phyloP scores from a whole-genome alignment of 2,329 filamentous ascomycete species.

The Apiospora rasikravindrae region DNA sequence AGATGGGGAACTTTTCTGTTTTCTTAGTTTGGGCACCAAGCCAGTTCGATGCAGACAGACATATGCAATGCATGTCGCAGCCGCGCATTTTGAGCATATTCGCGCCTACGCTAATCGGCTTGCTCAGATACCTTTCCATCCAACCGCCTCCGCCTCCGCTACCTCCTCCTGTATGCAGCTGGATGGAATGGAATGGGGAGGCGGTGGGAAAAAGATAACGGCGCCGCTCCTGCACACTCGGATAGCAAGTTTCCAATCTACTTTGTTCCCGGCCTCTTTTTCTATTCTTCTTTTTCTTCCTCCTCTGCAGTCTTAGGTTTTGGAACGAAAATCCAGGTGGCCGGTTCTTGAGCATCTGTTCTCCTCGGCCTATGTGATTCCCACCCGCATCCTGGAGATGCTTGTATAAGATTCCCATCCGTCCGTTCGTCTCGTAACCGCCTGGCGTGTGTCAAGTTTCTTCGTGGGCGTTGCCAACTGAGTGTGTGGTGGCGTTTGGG shows the following conservation, averaged over 20 bases:
- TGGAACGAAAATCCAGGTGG: not conserved
- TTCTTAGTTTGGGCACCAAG: constrained; percentile 9
- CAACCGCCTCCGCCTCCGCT: no score
- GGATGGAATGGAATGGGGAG: not conserved
- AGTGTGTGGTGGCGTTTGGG: not conserved
- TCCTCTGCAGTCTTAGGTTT: not conserved
- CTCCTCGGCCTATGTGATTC: not conserved
- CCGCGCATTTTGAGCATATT: constrained; percentile 8
- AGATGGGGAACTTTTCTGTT: not conserved
- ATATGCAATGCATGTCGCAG: not conserved
- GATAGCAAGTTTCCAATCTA: not conserved
- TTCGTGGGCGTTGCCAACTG: not conserved
- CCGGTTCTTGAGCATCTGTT: not conserved
- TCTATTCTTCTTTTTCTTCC: no score
- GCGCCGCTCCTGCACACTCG: not conserved
- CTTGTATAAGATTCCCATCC: not conserved
- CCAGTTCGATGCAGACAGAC: not conserved
- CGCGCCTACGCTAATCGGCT: not conserved
- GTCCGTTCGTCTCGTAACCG: not conserved
- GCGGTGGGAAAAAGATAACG: not conserved
- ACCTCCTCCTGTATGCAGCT: not conserved
- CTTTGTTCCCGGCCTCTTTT: not conserved
- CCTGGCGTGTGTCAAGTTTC: not conserved
- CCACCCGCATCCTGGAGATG: not conserved
- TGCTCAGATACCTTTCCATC: not conserved